Evolutionary conservation across 2,329 filamentous ascomycete genomes (phyloP), one percentile per base, ranked within the genome.

Genomic region (Tolypocladium ophioglossoides): DNA sequence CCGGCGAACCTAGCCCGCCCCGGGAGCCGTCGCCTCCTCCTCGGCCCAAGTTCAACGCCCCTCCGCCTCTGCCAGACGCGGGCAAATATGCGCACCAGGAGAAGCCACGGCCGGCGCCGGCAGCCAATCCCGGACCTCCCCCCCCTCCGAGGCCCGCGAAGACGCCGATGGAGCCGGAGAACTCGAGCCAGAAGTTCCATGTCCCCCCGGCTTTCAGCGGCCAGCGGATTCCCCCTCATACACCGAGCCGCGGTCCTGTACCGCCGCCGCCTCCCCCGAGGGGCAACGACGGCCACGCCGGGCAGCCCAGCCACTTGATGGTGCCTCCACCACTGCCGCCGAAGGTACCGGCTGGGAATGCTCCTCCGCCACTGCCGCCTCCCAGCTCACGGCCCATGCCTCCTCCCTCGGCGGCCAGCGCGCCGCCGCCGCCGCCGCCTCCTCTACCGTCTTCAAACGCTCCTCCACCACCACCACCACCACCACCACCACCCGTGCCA

Each of bases 61-160:
- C 94, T 48, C 94, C 94, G 37, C 89, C 92, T 2, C 72, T 97
- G 56, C 83, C 89, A 54, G 91, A 96, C 68, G 94, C 94, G 55
- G 94, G 94, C 39, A 95, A 89, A 70, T 94, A 83, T 66, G 90
- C 87, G 4, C 78, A 85, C 71, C 79, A 68, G 62, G 74, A 67
- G 30, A 61, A 64, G 32, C 60, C 63, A 16, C 64, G 62, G 41
- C 63, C 66, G 32, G 56, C 64, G 38, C 59, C 62, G 12, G 39
- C 57, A 2, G 54, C 68, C 10, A 58, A 56, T 22, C 62, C 67
- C 2, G 68, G 66, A 9, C 68, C 68, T 6, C 68, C 70, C 7
- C 70, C 70, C 30, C 69, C 69, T 16, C 68, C 69, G 9, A 60
- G 70, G 54, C 86, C 86, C 12, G 79, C 84, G 4, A 89, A 90